Evolutionary conservation across 148 eudicot species (phyloP).

Genomic region (Cornus kousa): DNA sequence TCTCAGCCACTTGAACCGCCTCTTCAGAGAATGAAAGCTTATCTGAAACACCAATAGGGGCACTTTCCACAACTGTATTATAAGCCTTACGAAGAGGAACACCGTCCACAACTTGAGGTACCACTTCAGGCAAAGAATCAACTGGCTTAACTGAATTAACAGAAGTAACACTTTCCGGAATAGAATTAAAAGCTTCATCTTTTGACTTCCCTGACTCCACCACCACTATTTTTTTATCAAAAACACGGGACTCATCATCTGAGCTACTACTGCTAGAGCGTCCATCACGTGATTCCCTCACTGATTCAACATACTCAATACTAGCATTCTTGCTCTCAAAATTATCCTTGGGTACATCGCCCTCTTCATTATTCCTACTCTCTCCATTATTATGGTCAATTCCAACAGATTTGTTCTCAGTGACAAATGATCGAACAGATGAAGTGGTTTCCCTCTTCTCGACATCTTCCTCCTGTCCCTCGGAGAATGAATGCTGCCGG

Average conservation of each 20-base stretch:
- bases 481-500: slow-evolving; percentile 23
- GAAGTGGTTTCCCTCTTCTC: slow-evolving; percentile 18
- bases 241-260: slow-evolving; percentile 31
- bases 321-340: slow-evolving; percentile 18
- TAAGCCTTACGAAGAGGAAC: slow-evolving; percentile 16
- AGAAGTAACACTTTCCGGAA: slow-evolving; percentile 14
- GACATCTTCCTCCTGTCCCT: slow-evolving; percentile 38
- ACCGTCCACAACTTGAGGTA: slow-evolving; percentile 20
- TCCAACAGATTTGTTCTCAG: slow-evolving; percentile 12
- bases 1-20: slow-evolving; percentile 10
- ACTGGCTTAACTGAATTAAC: slow-evolving; percentile 40
- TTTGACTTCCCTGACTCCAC: slow-evolving; percentile 22
- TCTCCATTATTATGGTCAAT: slow-evolving; percentile 17
- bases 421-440: slow-evolving; percentile 16
- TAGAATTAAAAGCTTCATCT: slow-evolving; percentile 9
- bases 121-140: slow-evolving; percentile 20
- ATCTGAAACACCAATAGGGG: slow-evolving; percentile 23
- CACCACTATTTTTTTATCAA: slow-evolving; percentile 31
- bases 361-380: slow-evolving; percentile 25
- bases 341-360: slow-evolving; percentile 24
- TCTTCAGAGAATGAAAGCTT: slow-evolving; percentile 31
- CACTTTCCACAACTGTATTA: slow-evolving; percentile 8
- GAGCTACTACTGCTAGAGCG: slow-evolving; percentile 35
- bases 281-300: slow-evolving; percentile 10
- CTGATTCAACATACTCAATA: slow-evolving; percentile 20